Percentiles rank a stretch among this genome's conserved stretches.
These are phyloP conservation scores for Sutorius australiensis DNA, from an alignment of 768 basidiomycete species.

Conservation along the genomic window DNA sequence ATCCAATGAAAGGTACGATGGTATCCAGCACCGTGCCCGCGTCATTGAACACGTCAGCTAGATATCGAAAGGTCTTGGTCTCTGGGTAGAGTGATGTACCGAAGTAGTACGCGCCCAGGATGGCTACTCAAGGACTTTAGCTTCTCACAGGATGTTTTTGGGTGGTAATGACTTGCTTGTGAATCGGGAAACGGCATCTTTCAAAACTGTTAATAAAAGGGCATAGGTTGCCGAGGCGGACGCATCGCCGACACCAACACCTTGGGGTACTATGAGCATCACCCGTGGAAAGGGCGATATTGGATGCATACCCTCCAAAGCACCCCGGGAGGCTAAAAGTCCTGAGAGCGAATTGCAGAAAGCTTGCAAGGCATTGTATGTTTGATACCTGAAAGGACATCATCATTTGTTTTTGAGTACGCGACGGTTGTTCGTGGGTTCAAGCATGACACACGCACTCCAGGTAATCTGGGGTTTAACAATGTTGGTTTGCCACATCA, in stretches of 20 bases:
- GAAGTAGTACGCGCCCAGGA: constrained; percentile 56
- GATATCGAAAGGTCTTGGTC: constrained; percentile 64
- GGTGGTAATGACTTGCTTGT: constrained; percentile 44
- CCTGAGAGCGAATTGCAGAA: constrained; percentile 67
- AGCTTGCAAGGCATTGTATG: constrained; percentile 62
- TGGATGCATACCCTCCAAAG: constrained; percentile 51
- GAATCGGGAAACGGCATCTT: constrained; percentile 60
- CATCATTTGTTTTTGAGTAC: constrained; percentile 1
- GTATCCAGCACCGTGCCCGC: constrained; percentile 56
- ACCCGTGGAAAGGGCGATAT: neutral
- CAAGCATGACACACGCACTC: constrained; percentile 34
- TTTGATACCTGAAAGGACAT: constrained; percentile 50
- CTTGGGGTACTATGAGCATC: constrained; percentile 35
- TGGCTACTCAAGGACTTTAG: constrained; percentile 40
- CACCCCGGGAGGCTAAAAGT: constrained; percentile 61
- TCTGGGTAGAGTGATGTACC: constrained; percentile 66
- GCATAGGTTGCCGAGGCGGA: constrained; percentile 65
- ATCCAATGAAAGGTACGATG: constrained; percentile 51
- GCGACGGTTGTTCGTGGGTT: neutral
- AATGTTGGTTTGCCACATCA: neutral
- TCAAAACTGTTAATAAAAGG: constrained; percentile 58
- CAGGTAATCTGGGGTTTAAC: constrained; percentile 45
- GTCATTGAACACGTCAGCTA: constrained; percentile 67
- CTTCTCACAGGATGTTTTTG: neutral
- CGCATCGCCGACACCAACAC: constrained; percentile 64